A percentile compares a stretch with the other conserved stretches of the same genome.
Evolutionary conservation across 768 basidiomycete species (phyloP).

Genomic region (Sporobolomyces pararoseus): DNA sequence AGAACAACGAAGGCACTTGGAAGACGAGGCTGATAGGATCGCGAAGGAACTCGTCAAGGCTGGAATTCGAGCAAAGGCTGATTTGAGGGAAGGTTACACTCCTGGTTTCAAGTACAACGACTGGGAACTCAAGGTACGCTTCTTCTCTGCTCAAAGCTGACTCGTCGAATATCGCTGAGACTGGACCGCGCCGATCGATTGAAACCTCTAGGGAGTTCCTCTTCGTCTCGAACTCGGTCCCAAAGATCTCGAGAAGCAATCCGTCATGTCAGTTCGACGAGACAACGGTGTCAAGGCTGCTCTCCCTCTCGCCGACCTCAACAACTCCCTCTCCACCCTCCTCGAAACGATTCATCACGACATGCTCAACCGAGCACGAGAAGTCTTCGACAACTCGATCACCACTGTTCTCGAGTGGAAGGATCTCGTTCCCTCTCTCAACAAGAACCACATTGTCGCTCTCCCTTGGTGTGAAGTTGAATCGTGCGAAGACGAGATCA

Average conservation of each 20-base stretch:
- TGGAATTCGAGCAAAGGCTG: conserved; percentile 79
- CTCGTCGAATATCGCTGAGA: not conserved
- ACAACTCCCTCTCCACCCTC: conserved; percentile 58
- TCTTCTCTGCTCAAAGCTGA: not conserved
- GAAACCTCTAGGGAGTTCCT: conserved; percentile 87
- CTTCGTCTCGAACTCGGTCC: conserved; percentile 96
- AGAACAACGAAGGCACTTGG: conserved; percentile 63
- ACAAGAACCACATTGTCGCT: conserved; percentile 77
- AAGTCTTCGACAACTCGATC: conserved; percentile 65
- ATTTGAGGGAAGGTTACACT: conserved; percentile 90
- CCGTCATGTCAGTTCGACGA: conserved; percentile 79
- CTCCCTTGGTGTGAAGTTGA: conserved; percentile 96
- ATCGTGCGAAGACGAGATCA: conserved; percentile 95
- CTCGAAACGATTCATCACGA: conserved; percentile 82
- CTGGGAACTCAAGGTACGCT: conserved; percentile 87
- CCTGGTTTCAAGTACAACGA: conserved; percentile 99
- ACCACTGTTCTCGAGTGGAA: conserved; percentile 80
- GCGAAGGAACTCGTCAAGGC: conserved; percentile 65
- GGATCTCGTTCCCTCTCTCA: conserved; percentile 83
- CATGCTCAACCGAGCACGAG: conserved; percentile 77
- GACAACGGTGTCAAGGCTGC: conserved; percentile 63
- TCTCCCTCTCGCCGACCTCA: conserved; percentile 57
- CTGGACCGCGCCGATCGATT: no score
- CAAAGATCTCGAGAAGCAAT: conserved; percentile 75
- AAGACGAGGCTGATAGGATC: conserved; percentile 70